Evolutionary conservation across 2,329 filamentous ascomycete species (phyloP).

Genomic region (Neurospora crassa): DNA sequence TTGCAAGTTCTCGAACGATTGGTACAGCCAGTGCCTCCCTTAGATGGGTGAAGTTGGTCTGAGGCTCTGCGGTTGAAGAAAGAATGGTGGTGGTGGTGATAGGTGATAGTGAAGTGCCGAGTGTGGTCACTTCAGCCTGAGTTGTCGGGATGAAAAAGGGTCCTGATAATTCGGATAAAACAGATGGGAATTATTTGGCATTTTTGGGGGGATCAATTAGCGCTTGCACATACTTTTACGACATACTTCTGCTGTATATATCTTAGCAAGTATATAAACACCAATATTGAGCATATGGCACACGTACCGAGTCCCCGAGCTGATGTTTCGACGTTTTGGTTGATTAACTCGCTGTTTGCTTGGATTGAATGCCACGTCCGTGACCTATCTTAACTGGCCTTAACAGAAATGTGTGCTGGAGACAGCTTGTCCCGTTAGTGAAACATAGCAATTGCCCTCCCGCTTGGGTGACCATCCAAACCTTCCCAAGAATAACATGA

Average conservation of each 20-base stretch:
- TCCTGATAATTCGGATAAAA: background rate
- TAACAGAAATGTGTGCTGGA: background rate
- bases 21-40: slow-evolving; percentile 12
- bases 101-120: background rate
- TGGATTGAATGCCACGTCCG: background rate
- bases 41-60: background rate
- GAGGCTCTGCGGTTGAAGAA: background rate
- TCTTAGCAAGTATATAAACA: background rate
- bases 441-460: background rate
- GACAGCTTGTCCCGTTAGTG: background rate
- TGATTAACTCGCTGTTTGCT: background rate
- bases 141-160: background rate
- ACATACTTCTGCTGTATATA: background rate
- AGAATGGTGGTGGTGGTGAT: background rate
- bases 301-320: background rate
- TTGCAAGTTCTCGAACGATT: slow-evolving; percentile 15
- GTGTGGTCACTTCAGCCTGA: background rate
- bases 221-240: background rate
- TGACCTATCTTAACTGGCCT: background rate
- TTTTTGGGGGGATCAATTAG: background rate
- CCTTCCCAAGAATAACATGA: background rate
- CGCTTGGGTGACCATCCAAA: background rate
- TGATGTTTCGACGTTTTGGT: background rate
- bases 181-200: background rate
- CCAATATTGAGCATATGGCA: background rate